Evolutionary conservation across 2,329 filamentous ascomycete species (phyloP), one percentile per base, ranked within the genome.

Genomic region (Pestalotiopsis fici): DNA sequence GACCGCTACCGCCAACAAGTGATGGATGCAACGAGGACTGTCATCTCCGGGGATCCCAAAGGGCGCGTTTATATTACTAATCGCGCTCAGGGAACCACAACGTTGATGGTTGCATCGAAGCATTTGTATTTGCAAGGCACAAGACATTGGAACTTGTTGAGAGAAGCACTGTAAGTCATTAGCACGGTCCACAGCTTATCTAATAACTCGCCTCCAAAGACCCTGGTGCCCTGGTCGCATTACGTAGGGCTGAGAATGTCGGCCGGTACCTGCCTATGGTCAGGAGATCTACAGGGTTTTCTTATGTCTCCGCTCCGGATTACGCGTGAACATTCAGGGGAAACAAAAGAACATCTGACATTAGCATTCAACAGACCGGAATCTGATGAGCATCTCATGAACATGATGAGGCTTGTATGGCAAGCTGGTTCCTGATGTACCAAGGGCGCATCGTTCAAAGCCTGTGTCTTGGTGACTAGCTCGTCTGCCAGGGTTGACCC

Each of bases 211-310:
- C 23, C 43, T 61, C 28, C 12, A 23, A 39, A 13, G 31, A 56
- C 43, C 47, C 47, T 56, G 43, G 23, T 23, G 43, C 18, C 43
- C 6, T 23, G 23, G 23, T 55, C 23, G 15, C 21, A 39, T 35
- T 21, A 21, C n/a, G 47, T 64, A 64, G 47, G 62, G 47, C 62
- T 56, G 43, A 55, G 47, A 31, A 57, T 27, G 23, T 64, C 62
- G 62, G 62, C 62, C 47, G 62, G 62, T 37, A 28, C 62, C 62
- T 56, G 62, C 62, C 62, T 43, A 31, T 56, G 47, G 28, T 64
- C 62, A 64, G 25, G 43, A 64, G 62, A 64, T 64, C 28, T 50
- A 43, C 62, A 64, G 25, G 62, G 47, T 55, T 64, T 64, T 57
- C 39, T 47, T 21, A 35, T n/a, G 37, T 43, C 28, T 63, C 35